phyloP scores from a whole-genome alignment of 2,329 filamentous ascomycete species.

The Aspergillus unguis region DNA sequence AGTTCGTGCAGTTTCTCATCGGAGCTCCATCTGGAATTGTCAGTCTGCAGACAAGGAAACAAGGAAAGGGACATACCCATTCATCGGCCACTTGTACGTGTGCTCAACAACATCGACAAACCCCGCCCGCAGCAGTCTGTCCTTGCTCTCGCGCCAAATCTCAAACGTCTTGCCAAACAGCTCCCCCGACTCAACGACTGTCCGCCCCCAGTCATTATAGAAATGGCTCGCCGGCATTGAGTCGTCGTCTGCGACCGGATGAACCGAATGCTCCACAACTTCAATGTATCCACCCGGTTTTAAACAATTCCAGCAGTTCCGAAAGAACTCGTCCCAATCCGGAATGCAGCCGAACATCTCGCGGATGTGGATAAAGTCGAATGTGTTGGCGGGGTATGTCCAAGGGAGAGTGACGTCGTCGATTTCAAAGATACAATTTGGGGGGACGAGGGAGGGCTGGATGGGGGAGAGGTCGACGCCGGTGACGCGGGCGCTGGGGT shows the following conservation, averaged over 20 bases:
- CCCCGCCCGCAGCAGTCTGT: slow-evolving; percentile 22
- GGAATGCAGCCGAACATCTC: slow-evolving; percentile 46
- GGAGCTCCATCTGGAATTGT: slow-evolving; percentile 18
- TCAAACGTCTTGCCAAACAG: slow-evolving; percentile 30
- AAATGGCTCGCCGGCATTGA: slow-evolving; percentile 18
- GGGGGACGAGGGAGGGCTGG: slow-evolving; percentile 47
- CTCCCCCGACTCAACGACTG: slow-evolving; percentile 16
- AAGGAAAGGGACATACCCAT: slow-evolving; percentile 5
- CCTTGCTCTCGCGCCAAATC: slow-evolving; percentile 24
- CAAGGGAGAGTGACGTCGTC: slow-evolving; percentile 41
- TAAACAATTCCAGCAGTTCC: slow-evolving; percentile 19
- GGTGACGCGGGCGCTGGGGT: slow-evolving; percentile 42
- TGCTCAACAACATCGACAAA: slow-evolving; percentile 27
- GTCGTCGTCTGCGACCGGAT: slow-evolving; percentile 20
- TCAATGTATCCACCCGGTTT: slow-evolving; percentile 39
- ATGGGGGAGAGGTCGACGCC: slow-evolving; percentile 51
- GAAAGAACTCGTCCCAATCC: slow-evolving; percentile 45
- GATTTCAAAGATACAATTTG: slow-evolving; percentile 48
- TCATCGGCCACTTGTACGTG: slow-evolving; percentile 25
- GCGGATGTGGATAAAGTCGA: slow-evolving; percentile 48
- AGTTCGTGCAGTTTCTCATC: slow-evolving; percentile 23
- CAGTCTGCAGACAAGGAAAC: too few species aligned
- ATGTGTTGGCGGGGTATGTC: slow-evolving; percentile 36
- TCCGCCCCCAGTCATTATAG: slow-evolving; percentile 19
- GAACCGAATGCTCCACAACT: slow-evolving; percentile 37